Conservation (phyloP, 441 rosid genomes). For the Erodium chrysanthum region DNA sequence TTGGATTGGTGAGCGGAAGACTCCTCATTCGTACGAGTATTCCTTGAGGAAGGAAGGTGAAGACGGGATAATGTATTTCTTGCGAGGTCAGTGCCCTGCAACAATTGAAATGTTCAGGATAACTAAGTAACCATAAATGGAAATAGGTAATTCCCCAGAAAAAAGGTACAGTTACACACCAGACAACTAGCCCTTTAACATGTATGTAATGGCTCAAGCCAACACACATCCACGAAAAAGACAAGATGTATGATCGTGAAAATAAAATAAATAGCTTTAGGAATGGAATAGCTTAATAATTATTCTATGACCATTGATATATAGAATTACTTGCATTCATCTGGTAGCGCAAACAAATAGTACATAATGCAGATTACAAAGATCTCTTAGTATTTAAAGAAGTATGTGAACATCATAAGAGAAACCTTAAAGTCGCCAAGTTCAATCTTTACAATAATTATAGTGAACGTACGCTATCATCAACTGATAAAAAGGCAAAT, state of each 20-base stretch:
- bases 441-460: not conserved
- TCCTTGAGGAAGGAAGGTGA: conserved; percentile 26
- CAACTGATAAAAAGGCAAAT: no score
- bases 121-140: no score
- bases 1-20: conserved; percentile 25
- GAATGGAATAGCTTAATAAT: no score
- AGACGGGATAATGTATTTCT: conserved; percentile 24
- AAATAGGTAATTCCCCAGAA: not conserved
- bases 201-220: not conserved
- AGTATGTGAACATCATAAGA: not conserved
- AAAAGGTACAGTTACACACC: no score
- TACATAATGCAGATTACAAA: not conserved
- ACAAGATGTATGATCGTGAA: not conserved
- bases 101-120: not conserved
- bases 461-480: not conserved
- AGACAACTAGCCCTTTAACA: not conserved
- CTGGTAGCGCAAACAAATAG: not conserved
- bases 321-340: not conserved
- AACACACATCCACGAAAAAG: not conserved
- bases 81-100: conserved; percentile 43
- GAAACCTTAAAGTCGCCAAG: not conserved
- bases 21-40: conserved; percentile 29
- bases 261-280: not conserved
- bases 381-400: not conserved
- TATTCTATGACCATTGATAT: no score